Percentiles rank a stretch among this genome's conserved stretches.
phyloP scores from a whole-genome alignment of 179 eudicot species.

The Actinidia arguta region DNA sequence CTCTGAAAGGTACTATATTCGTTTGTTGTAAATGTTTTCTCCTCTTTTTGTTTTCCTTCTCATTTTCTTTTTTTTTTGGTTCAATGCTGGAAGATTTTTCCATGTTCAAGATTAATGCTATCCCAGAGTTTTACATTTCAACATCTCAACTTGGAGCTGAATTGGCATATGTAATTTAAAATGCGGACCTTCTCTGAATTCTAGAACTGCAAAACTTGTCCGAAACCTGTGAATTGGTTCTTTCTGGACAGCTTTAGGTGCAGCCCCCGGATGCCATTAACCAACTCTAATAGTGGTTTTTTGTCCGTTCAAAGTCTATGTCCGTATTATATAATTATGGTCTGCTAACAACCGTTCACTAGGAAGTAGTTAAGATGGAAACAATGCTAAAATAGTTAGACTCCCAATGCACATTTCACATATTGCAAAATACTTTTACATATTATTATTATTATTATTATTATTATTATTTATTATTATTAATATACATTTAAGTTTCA shows the following conservation, averaged over 20 bases:
- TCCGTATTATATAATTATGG: not conserved
- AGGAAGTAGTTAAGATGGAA: too few relatives aligned
- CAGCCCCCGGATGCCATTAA: not conserved
- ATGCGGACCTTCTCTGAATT: not conserved
- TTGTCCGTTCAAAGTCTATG: not conserved
- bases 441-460: too few relatives aligned
- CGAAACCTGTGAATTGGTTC: not conserved
- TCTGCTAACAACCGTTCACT: too few relatives aligned
- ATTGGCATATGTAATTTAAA: not conserved
- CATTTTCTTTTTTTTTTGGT: not conserved
- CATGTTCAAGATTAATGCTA: not conserved
- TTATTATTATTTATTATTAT: too few relatives aligned
- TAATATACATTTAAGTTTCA: not conserved
- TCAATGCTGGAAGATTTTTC: not conserved
- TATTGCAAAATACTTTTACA: too few relatives aligned
- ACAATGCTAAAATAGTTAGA: too few relatives aligned
- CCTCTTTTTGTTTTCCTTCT: not conserved
- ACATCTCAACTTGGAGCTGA: not conserved
- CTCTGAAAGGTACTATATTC: slow-evolving; percentile 26
- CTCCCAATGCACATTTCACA: too few relatives aligned
- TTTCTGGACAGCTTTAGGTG: not conserved
- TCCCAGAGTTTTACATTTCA: not conserved
- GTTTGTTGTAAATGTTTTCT: not conserved
- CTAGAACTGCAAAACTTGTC: not conserved
- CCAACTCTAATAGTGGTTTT: not conserved